A percentile compares a stretch with the other conserved stretches of the same genome.
Conservation (phyloP, 1,284 basidiomycete genomes). For the Ceratobasidium sp. region DNA sequence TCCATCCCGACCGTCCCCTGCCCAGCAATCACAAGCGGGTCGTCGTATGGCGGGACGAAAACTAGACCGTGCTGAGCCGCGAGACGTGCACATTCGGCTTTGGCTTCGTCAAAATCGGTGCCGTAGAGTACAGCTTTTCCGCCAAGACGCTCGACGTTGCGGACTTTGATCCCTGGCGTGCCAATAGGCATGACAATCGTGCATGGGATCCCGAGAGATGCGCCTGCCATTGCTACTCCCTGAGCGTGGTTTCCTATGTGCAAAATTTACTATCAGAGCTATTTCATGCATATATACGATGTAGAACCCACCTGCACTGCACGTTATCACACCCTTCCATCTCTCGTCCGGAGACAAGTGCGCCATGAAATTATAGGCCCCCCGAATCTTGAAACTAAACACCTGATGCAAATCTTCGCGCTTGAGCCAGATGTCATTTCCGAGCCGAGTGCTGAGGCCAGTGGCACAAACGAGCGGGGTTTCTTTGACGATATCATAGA, state of each 20-base stretch:
- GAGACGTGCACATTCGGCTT: constrained; percentile 90
- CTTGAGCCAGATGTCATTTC: constrained; percentile 95
- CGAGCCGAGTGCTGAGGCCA: constrained; percentile 85
- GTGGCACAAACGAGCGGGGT: constrained; percentile 89
- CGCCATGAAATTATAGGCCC: constrained; percentile 99
- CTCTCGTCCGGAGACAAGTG: constrained; percentile 86
- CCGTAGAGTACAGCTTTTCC: constrained; percentile 95
- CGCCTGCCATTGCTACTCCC: constrained; percentile 93
- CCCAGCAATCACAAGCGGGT: constrained; percentile 95
- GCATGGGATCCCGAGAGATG: constrained; percentile 86
- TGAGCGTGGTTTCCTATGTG: constrained; percentile 94
- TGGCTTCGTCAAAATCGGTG: constrained; percentile 94
- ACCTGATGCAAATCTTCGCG: constrained; percentile 96
- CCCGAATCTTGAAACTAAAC: constrained; percentile 98
- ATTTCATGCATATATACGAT: constrained; percentile 49
- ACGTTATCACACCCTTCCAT: constrained; percentile 98
- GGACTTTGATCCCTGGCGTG: constrained; percentile 96
- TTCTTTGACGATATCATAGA: constrained; percentile 92
- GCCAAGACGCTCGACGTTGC: constrained; percentile 90
- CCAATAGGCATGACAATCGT: constrained; percentile 98
- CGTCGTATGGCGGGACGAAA: constrained; percentile 97
- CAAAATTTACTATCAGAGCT: not conserved
- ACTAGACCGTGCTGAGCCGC: constrained; percentile 80
- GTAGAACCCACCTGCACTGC: constrained; percentile 81
- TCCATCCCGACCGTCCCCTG: constrained; percentile 97